Base-by-base conservation (phyloP, 495 filamentous ascomycete genomes). In the Talaromyces trachyspermus region DNA sequence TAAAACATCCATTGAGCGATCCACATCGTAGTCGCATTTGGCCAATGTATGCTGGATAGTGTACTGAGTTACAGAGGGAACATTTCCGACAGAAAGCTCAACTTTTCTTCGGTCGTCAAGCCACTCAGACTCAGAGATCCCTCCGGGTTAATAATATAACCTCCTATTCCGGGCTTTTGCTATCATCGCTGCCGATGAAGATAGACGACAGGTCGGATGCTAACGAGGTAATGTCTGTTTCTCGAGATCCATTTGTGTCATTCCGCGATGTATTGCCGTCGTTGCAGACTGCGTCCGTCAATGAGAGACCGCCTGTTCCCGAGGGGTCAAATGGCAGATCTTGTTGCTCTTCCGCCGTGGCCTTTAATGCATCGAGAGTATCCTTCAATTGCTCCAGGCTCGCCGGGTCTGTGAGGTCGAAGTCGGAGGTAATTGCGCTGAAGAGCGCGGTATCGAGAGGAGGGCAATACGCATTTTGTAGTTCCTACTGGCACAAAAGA, bases 1-100 rank as follows among this genome's bases (percentile, higher is more conserved):
- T 2, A 98, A 69, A 39, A 88, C 81, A 58, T 98, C 89, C 52
- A 94, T 81, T 1, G 89, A 78, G 15, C 72, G 71, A n/a, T 73
- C 72, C 15, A 81, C 70, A 56, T 86, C 75, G 2, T 79, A 74
- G 32, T 76, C 65, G 37, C 67, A 75, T 50, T 86, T 84, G 55
- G 78, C 76, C 38, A 96, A 63, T 0, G 76, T 76, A 45, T 77
- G 75, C 29, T 69, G 64, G 14, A 95, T 71, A 37, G 83, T 79
- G 49, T 83, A 79, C 1, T 58, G 58, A 22, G 79, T 78, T 11
- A 88, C 65, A 1, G 61, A 74, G 7, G 82, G 79, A 96, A 95
- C 62, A 92, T 88, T 15, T 78, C 71, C 4, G 57, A 53, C 15
- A 96, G 68, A 20, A 71, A 59, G 2, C 55, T 51, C 17, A 77